phyloP scores from a whole-genome alignment of 495 filamentous ascomycete species.

The Lasiosphaeria miniovina region DNA sequence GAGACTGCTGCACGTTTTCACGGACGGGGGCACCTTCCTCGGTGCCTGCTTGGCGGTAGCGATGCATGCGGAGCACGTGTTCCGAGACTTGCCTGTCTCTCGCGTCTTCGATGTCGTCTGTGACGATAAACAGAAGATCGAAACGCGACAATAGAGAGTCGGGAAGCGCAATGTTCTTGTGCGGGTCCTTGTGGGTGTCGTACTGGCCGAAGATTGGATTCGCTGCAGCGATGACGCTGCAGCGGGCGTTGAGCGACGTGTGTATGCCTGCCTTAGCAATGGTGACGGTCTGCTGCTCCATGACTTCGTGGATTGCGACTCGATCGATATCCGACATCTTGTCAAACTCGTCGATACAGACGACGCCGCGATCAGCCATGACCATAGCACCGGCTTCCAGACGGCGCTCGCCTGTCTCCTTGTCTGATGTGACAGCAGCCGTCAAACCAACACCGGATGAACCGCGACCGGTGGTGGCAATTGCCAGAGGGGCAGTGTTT shows the following conservation, averaged over 20 bases:
- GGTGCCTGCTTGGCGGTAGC: conserved; percentile 88
- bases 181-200: conserved; percentile 96
- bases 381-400: conserved; percentile 99
- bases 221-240: conserved; percentile 93
- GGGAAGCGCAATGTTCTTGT: conserved; percentile 96
- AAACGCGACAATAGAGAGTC: conserved; percentile 98
- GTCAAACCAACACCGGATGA: conserved; percentile 98
- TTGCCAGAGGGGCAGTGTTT: conserved; percentile 94
- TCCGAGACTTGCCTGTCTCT: conserved; percentile 90
- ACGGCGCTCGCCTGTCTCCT: conserved; percentile 93
- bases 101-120: conserved; percentile 94
- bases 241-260: conserved; percentile 94
- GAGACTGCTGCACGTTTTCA: conserved; percentile 77
- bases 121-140: conserved; percentile 96
- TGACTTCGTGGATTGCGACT: conserved; percentile 99
- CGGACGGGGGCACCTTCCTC: conserved; percentile 96
- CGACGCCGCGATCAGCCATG: conserved; percentile 91
- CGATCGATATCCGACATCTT: conserved; percentile 99
- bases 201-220: conserved; percentile 99
- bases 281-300: conserved; percentile 99
- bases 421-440: conserved; percentile 92
- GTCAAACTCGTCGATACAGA: conserved; percentile 99
- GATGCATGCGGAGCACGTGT: conserved; percentile 96
- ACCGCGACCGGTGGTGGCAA: conserved; percentile 94
- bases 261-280: conserved; percentile 99